phyloP scores from a whole-genome alignment of 2,329 filamentous ascomycete genomes.

The Phyllachora maydis region DNA sequence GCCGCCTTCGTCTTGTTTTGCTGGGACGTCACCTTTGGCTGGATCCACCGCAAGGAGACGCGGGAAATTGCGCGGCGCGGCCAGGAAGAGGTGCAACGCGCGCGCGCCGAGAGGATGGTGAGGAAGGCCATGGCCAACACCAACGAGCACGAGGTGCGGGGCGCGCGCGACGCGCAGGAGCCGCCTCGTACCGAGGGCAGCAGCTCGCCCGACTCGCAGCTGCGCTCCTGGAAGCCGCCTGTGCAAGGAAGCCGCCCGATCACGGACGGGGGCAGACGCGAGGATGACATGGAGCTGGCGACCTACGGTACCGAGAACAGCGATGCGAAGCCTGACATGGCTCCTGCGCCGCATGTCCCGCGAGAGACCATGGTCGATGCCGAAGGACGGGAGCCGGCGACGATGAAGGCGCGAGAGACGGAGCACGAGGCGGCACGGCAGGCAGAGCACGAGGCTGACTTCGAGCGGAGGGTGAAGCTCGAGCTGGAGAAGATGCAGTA shows the following conservation, averaged over 20 bases:
- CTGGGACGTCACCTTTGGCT: slow-evolving; percentile 45
- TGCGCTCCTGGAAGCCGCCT: no score
- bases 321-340: no score
- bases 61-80: slow-evolving; percentile 38
- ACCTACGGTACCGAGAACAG: not conserved
- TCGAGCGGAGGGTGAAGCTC: no score
- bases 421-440: no score
- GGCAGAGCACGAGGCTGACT: no score
- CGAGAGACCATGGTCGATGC: not conserved
- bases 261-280: no score
- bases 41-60: slow-evolving; percentile 40
- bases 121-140: slow-evolving; percentile 3
- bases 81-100: slow-evolving; percentile 22
- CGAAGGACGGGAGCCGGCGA: not conserved
- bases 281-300: not conserved
- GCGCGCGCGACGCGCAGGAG: no score
- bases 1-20: slow-evolving; percentile 47
- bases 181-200: not conserved
- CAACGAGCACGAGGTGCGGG: not conserved
- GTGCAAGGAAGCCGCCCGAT: no score
- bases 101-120: slow-evolving; percentile 15
- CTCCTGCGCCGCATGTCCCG: not conserved
- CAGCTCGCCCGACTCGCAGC: no score
- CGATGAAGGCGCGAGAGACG: not conserved
- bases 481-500: slow-evolving; percentile 2